phyloP scores from a whole-genome alignment of 805 yeast genomes.

The Pichia heedii region DNA sequence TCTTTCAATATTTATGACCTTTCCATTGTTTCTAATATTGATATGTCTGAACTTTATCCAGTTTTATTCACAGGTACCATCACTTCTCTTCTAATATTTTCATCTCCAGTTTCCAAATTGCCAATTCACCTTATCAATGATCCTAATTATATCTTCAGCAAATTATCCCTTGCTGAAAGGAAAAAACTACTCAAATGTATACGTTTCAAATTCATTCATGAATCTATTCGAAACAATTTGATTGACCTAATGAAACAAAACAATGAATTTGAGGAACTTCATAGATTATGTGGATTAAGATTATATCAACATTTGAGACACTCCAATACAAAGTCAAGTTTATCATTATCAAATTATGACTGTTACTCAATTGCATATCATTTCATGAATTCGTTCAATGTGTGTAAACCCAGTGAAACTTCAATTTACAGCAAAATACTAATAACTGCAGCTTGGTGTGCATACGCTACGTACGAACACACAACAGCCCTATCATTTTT shows the following conservation, averaged over 20 bases:
- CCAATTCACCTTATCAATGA: slow-evolving; percentile 35
- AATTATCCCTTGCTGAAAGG: slow-evolving; percentile 23
- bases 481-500: slow-evolving; percentile 33
- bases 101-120: slow-evolving; percentile 36
- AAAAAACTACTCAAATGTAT: slow-evolving; percentile 30
- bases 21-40: slow-evolving; percentile 28
- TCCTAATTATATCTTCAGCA: background rate
- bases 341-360: slow-evolving; percentile 2
- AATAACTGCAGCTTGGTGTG: slow-evolving; percentile 35
- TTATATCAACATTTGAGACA: slow-evolving; percentile 19
- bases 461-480: slow-evolving; percentile 36
- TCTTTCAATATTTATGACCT: slow-evolving; percentile 32
- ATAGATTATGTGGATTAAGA: slow-evolving; percentile 36
- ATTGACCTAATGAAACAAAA: slow-evolving; percentile 20
- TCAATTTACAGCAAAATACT: slow-evolving; percentile 30
- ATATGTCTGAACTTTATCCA: slow-evolving; percentile 27
- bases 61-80: slow-evolving; percentile 29
- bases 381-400: slow-evolving; percentile 28
- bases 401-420: slow-evolving; percentile 29
- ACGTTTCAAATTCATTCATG: slow-evolving; percentile 34
- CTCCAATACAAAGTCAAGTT: background rate
- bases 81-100: slow-evolving; percentile 28
- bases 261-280: slow-evolving; percentile 26
- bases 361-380: slow-evolving; percentile 34
- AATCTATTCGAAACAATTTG: slow-evolving; percentile 28